Percentiles rank a stretch among this genome's conserved stretches.
Conservation (phyloP, 139 green algal genomes). For the Nannochloris sp. region DNA sequence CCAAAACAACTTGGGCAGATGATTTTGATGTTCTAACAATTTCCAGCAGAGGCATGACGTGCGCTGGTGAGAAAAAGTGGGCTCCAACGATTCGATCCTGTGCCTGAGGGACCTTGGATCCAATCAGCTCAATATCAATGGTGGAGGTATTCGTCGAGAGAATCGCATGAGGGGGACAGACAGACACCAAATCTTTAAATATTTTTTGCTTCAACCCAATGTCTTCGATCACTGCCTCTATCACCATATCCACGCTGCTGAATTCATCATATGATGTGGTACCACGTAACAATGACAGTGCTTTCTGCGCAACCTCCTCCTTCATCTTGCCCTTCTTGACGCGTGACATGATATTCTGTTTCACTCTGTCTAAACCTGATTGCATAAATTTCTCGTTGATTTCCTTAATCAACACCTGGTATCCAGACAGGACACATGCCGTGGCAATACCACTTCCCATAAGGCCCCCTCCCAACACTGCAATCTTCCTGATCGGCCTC, state of each 20-base stretch:
- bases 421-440: slow-evolving; percentile 59
- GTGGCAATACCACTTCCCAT: slow-evolving; percentile 97
- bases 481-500: slow-evolving; percentile 63
- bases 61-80: slow-evolving; percentile 94
- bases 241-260: slow-evolving; percentile 83
- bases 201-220: slow-evolving; percentile 90
- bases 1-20: slow-evolving; percentile 76
- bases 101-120: slow-evolving; percentile 34
- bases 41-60: slow-evolving; percentile 98
- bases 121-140: slow-evolving; percentile 91
- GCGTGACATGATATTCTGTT: slow-evolving; percentile 71
- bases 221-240: slow-evolving; percentile 96
- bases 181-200: slow-evolving; percentile 68
- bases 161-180: slow-evolving; percentile 70
- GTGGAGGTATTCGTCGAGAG: slow-evolving; percentile 98
- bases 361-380: slow-evolving; percentile 76
- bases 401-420: slow-evolving; percentile 92
- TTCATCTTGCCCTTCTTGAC: slow-evolving; percentile 90
- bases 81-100: slow-evolving; percentile 80
- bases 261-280: slow-evolving; percentile 79
- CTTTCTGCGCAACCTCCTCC: slow-evolving; percentile 39
- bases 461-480: slow-evolving; percentile 90
- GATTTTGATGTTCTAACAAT: slow-evolving; percentile 87
- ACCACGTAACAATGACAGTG: slow-evolving; percentile 51
- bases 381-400: slow-evolving; percentile 94